A percentile compares a stretch with the other conserved stretches of the same genome.
Evolutionary conservation across 2,329 filamentous ascomycete species (phyloP).

Genomic region (Ophiostoma sp.): DNA sequence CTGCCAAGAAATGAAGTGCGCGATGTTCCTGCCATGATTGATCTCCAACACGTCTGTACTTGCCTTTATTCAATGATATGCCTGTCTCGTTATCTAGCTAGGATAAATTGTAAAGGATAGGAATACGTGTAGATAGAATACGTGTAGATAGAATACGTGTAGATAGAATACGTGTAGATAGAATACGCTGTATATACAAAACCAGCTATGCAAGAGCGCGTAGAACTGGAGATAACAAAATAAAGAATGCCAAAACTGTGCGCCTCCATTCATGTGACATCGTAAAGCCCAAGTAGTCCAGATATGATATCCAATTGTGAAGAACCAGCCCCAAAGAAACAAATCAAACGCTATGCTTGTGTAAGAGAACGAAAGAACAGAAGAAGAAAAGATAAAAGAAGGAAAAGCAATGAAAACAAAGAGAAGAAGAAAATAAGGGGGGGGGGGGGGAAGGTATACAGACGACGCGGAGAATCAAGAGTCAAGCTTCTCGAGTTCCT

Average conservation of each 20-base stretch:
- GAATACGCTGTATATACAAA: neutral
- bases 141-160: neutral
- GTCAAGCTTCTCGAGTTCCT: conserved; percentile 52
- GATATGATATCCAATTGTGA: neutral
- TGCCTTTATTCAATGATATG: neutral
- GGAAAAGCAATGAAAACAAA: neutral
- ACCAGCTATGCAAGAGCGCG: neutral
- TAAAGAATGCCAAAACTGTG: neutral
- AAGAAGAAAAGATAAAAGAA: neutral
- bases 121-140: no score
- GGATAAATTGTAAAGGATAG: no score
- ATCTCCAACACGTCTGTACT: neutral
- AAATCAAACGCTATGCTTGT: conserved; percentile 12
- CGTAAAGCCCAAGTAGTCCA: neutral
- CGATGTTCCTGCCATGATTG: conserved; percentile 1
- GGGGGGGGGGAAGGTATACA: neutral
- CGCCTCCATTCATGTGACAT: conserved; percentile 11
- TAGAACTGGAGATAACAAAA: neutral
- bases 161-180: neutral
- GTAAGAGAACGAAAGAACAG: neutral
- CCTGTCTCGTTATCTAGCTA: no score
- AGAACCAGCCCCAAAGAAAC: neutral
- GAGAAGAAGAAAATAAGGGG: neutral
- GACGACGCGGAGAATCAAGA: neutral
- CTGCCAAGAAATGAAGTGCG: neutral